phyloP scores from a whole-genome alignment of 2,329 filamentous ascomycete species.

The Fusarium sp. region DNA sequence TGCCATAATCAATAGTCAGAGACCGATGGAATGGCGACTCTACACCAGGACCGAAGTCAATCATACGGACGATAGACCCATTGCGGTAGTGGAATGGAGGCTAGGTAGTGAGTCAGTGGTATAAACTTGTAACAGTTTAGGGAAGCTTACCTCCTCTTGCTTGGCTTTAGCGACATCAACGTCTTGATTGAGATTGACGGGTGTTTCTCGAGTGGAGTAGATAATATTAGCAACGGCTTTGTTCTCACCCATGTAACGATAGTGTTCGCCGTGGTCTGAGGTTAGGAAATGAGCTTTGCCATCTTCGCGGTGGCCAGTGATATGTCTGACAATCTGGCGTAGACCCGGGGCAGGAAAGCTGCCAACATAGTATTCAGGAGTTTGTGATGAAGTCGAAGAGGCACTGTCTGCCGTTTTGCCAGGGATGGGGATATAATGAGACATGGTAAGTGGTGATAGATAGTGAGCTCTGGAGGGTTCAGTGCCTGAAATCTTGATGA shows the following conservation, averaged over 20 bases:
- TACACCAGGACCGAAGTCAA: background rate
- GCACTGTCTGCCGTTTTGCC: background rate
- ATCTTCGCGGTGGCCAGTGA: background rate
- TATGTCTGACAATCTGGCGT: background rate
- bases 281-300: background rate
- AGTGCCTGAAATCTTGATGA: background rate
- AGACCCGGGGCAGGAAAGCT: background rate
- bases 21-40: background rate
- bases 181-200: background rate
- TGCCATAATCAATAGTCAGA: background rate
- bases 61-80: background rate
- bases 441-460: fast-evolving
- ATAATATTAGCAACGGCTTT: background rate
- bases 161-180: background rate
- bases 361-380: background rate
- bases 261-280: background rate
- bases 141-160: background rate
- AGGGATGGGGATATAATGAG: fast-evolving
- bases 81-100: background rate
- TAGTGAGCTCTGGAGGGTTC: background rate
- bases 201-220: background rate
- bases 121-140: fast-evolving
- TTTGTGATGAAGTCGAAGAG: background rate
- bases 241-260: background rate
- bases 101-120: background rate